These are phyloP conservation scores for Cyclotella sp. DNA, from an alignment of 108 stramenopile genomes.

Conservation along the genomic window DNA sequence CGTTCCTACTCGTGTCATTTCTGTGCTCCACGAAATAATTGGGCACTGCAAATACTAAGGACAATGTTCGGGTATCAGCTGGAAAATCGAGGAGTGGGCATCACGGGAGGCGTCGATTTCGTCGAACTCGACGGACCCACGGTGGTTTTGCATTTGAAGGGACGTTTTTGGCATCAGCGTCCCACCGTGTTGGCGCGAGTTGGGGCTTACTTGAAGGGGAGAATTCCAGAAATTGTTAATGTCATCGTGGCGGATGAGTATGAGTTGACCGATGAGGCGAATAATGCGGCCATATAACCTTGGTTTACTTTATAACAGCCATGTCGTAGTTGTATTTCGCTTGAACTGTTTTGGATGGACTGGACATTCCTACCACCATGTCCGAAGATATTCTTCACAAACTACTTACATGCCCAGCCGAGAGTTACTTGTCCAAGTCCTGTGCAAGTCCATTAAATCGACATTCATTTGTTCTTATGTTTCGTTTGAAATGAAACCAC, in stretches of 20 bases:
- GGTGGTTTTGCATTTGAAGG: conserved; percentile 61
- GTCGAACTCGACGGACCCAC: conserved; percentile 92
- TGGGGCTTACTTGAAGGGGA: conserved; percentile 67
- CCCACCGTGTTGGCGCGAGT: conserved; percentile 83
- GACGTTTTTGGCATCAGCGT: conserved; percentile 94
- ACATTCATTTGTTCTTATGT: conserved; percentile 60
- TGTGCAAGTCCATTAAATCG: conserved; percentile 71
- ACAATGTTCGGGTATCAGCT: conserved; percentile 93
- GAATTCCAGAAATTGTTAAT: conserved; percentile 90
- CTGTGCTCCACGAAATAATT: not conserved
- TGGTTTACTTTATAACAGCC: not conserved
- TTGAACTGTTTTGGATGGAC: not conserved
- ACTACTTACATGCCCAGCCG: not conserved
- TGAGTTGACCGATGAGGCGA: conserved; percentile 85
- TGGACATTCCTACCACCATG: too few relatives aligned
- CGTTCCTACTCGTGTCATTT: not conserved
- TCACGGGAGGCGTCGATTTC: conserved; percentile 94
- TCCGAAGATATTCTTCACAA: too few relatives aligned
- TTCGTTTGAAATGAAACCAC: conserved; percentile 42
- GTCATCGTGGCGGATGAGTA: conserved; percentile 80
- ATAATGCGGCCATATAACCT: conserved; percentile 56
- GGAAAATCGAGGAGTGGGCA: conserved; percentile 93
- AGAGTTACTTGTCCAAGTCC: conserved; percentile 49
- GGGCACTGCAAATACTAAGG: conserved; percentile 16
- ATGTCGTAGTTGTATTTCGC: not conserved